Conservation (phyloP, 192 early-diverging fungal species). For the Gigaspora rosea region DNA sequence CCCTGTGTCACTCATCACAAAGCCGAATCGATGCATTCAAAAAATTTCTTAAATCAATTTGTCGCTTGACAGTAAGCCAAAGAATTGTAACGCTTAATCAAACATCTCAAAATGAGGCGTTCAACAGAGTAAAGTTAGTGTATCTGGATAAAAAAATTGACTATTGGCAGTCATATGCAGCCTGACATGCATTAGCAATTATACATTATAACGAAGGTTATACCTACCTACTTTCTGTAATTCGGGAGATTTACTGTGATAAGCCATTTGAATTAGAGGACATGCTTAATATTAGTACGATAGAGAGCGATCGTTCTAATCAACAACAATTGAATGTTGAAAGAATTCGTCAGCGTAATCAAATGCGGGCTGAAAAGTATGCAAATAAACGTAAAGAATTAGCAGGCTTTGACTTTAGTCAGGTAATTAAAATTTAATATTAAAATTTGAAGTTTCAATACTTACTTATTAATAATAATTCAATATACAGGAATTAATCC, state of each 20-base stretch:
- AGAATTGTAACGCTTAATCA: background rate
- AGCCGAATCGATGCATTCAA: background rate
- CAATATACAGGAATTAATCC: background rate
- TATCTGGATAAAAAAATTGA: slow-evolving; percentile 6
- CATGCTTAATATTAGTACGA: background rate
- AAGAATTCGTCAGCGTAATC: background rate
- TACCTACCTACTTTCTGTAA: background rate
- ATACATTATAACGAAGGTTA: background rate
- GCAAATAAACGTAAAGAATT: background rate
- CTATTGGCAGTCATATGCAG: background rate
- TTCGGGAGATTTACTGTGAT: background rate
- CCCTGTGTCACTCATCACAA: background rate
- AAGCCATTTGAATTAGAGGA: background rate
- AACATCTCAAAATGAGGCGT: background rate
- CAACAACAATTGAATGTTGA: background rate
- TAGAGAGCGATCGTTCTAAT: background rate
- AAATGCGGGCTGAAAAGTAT: background rate
- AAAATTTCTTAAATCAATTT: background rate
- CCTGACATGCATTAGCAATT: background rate
- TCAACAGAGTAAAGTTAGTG: background rate
- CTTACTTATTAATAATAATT: background rate
- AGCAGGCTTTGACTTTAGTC: background rate
- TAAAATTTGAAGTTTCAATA: background rate
- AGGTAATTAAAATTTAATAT: background rate
- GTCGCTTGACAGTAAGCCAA: background rate